phyloP scores from a whole-genome alignment of 208 protist species.

The Trichomonas tenax region DNA sequence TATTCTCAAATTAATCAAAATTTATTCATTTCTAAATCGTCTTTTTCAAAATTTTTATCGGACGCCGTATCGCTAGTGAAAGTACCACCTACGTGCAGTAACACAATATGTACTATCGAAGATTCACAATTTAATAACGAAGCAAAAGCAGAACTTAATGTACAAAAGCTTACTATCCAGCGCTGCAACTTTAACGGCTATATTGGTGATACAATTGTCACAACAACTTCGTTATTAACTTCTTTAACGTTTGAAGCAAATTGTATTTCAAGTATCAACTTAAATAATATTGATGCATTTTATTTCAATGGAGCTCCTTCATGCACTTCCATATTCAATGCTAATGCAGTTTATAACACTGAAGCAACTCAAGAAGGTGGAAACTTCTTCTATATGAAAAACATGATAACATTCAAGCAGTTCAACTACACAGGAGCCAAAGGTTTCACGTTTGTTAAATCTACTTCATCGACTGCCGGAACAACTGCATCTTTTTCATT shows the following conservation, averaged over 20 bases:
- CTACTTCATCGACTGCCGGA: background rate
- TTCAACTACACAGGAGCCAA: background rate
- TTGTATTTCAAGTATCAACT: background rate
- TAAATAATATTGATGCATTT: background rate
- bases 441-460: background rate
- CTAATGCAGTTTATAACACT: background rate
- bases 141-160: background rate
- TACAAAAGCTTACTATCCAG: background rate
- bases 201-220: background rate
- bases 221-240: background rate
- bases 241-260: background rate
- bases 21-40: background rate
- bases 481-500: background rate
- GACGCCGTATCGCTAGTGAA: background rate
- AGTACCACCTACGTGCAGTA: background rate
- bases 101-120: background rate
- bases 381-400: background rate
- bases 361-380: background rate
- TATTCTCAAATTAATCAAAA: background rate
- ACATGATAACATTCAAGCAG: background rate
- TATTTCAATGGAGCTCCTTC: background rate
- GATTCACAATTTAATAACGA: background rate
- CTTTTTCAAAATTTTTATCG: background rate
- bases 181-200: background rate
- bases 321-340: background rate